phyloP scores from a whole-genome alignment of 768 basidiomycete species.

The Saitozyma sp. region DNA sequence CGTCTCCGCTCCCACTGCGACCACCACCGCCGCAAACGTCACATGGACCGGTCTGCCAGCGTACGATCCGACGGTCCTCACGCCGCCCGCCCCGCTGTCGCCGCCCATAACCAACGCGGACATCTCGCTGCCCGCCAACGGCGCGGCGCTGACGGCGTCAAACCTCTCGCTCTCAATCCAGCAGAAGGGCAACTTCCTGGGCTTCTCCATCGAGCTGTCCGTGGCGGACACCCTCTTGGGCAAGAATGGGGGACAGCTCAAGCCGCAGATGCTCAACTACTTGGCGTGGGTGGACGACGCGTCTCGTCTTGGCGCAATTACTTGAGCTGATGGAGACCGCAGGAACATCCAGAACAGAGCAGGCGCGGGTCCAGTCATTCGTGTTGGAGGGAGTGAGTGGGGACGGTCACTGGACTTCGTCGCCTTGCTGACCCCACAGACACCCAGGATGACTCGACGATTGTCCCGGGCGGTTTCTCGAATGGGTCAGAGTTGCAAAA shows the following conservation, averaged over 20 bases:
- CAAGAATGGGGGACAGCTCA: slow-evolving; percentile 57
- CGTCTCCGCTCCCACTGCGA: not conserved
- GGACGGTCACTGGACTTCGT: not conserved
- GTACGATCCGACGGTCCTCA: slow-evolving; percentile 33
- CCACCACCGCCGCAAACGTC: slow-evolving; percentile 11
- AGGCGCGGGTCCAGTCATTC: slow-evolving; percentile 63
- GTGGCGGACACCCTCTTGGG: slow-evolving; percentile 63
- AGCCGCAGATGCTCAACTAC: slow-evolving; percentile 71
- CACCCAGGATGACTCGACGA: slow-evolving; percentile 67
- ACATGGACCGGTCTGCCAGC: slow-evolving; percentile 27
- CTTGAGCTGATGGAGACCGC: not conserved
- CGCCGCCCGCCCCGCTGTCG: slow-evolving; percentile 33
- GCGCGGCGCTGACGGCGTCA: slow-evolving; percentile 2
- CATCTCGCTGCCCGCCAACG: slow-evolving; percentile 15
- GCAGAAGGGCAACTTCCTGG: slow-evolving; percentile 64
- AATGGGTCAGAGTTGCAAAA: slow-evolving; percentile 62
- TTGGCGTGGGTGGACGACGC: slow-evolving; percentile 55
- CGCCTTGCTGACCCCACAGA: slow-evolving; percentile 38
- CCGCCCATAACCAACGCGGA: slow-evolving; percentile 28
- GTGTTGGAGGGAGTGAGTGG: slow-evolving; percentile 66
- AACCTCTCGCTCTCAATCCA: slow-evolving; percentile 53
- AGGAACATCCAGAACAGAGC: slow-evolving; percentile 65
- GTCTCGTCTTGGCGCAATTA: not conserved
- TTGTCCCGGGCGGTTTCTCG: slow-evolving; percentile 57
- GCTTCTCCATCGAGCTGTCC: slow-evolving; percentile 76